Base-by-base conservation (phyloP, 345 rosid species). In the Hibiscus syriacus region DNA sequence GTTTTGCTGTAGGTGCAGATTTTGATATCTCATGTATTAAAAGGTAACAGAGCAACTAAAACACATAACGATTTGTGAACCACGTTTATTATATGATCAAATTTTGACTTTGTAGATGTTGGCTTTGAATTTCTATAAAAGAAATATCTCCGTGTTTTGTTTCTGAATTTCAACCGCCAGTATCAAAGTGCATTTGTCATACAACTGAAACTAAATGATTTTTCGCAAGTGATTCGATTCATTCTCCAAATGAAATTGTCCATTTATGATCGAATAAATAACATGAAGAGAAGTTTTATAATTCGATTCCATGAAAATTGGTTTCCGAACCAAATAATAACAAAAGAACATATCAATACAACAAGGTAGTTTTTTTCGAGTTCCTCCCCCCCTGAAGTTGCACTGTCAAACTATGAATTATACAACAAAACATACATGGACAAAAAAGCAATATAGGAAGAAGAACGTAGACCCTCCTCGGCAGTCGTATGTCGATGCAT, bases 391-490 rank as follows among this genome's bases (percentile, higher is more conserved):
- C 41, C 41, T 38, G 41, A 38, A 38, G 13, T 38, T 38, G 41
- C 13, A 38, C 8, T 13, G 27, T 52, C 27, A 67, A 67, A 39
- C 32, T 38, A 39, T 67, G 48, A 74, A 77, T 66, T 64, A 70
- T 20, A 78, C 62, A 82, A 26, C 74, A 85, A 55, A 45, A 74
- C 72, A 62, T 75, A 80, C 46, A 32, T 82, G 58, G 29, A 77
- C 20, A 82, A 64, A 7, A 82, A 49, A 82, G 3, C n/a, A 77
- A 66, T 0, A 80, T 57, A 68, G 85, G 86, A 70, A 85, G 74
- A 55, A 85, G 75, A 63, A 80, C 48, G 14, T 79, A 66, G 36
- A 77, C 22, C 41, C 76, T 60, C 67, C 69, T 75, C 49, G 80
- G 61, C 56, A 73, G 22, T 23, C 50, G 16, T 14, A 27, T 38